Base-by-base conservation (phyloP, 306 rosid genomes). In the Cicer yamashitae region DNA sequence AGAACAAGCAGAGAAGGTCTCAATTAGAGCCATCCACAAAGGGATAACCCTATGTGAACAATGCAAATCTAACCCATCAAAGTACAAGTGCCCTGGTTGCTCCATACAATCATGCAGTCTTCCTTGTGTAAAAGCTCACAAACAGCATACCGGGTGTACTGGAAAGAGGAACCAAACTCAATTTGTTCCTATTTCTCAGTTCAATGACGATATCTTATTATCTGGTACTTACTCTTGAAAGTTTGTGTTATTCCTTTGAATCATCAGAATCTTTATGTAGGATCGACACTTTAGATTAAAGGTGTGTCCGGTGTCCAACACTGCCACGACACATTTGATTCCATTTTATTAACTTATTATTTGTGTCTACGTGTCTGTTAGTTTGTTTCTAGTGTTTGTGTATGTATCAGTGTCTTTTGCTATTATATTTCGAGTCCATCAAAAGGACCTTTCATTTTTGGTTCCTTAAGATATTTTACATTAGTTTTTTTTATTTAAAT, bases 21-120 rank as follows among this genome's bases (percentile, higher is more conserved):
- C 86, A 18, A 41, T 22, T 22, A 77, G 67, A 67, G 58, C 81
- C 41, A 67, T 34, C 25, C 6, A 18, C 6, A 60, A 79, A 70
- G 72, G 7, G 20, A 30, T 66, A 67, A 58, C 50, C 2, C 5
- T 75, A 8, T 96, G 99, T 67, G 86, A 88, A 60, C 97, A 92
- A 79, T 96, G 99, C 90, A 87, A 87, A 77, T 67, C 61, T 2
- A 89, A 84, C 18, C 87, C 88, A 10, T 89, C 85, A 9, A 92
- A 88, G 70, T 96, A 90, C 83, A 92, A 83, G 71, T 96, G 99
- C 71, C 99, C 99, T 1, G 88, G 92, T 39, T 96, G 98, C 84
- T 88, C 93, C 39, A 10, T 79, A n/a, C 90, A 88, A 59, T 88
- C 98, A 25, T 96, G 97, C 64, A 71, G 93, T 76, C 93, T 93